These are phyloP conservation scores for Gracilaria vermiculophylla DNA, from an alignment of 23 red algal species.

Conservation along the genomic window DNA sequence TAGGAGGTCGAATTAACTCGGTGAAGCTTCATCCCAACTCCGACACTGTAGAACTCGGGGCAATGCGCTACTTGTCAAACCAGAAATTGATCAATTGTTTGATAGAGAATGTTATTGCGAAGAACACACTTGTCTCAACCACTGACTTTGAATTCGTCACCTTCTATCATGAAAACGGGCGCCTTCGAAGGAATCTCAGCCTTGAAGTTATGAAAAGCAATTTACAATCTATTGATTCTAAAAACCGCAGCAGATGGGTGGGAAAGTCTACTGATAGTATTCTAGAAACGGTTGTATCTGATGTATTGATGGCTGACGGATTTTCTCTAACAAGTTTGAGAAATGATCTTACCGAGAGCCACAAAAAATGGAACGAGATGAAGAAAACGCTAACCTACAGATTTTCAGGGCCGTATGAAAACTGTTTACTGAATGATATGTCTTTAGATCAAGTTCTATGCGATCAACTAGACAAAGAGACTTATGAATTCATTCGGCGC, in stretches of 20 bases:
- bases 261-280: neutral
- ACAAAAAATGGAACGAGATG: constrained; percentile 15
- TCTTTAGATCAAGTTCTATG: neutral
- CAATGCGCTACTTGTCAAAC: constrained; percentile 25
- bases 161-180: neutral
- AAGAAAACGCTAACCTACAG: neutral
- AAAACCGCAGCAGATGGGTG: neutral
- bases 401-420: constrained; percentile 18
- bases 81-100: constrained; percentile 6
- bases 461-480: constrained; percentile 1
- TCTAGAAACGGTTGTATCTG: neutral
- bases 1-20: neutral
- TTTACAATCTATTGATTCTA: neutral
- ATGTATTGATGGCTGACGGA: neutral
- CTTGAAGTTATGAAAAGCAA: neutral
- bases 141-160: neutral
- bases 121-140: neutral
- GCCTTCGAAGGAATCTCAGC: neutral
- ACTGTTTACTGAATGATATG: neutral
- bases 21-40: neutral
- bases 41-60: constrained; percentile 6
- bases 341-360: neutral
- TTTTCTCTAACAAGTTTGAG: neutral
- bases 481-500: neutral
- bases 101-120: constrained; percentile 11